Evolutionary conservation across 2,329 filamentous ascomycete genomes (phyloP).

Genomic region (Gnomoniopsis sp.): DNA sequence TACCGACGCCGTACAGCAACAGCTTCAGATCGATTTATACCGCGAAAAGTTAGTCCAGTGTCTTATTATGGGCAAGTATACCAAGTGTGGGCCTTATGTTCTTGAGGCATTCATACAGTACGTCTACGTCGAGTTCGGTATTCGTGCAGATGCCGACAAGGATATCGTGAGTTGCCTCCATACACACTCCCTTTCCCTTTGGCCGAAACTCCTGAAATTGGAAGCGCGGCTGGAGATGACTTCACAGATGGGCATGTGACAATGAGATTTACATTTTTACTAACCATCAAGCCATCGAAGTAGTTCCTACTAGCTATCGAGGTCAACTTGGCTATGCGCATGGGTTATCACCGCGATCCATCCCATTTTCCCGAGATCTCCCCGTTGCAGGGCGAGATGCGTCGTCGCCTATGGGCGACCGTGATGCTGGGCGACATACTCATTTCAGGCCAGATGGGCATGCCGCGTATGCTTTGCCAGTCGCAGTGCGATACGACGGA

Average conservation of each 20-base stretch:
- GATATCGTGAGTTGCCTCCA: no score
- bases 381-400: conserved; percentile 4
- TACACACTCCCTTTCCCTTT: no score
- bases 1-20: background rate
- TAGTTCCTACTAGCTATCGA: background rate
- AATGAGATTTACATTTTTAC: no score
- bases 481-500: conserved; percentile 8
- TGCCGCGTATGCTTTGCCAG: conserved; percentile 1
- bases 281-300: no score
- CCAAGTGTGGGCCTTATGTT: conserved; percentile 38
- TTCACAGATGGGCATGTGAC: no score
- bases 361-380: conserved; percentile 2
- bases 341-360: conserved; percentile 13
- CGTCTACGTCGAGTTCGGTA: conserved; percentile 29
- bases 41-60: conserved; percentile 34
- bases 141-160: conserved; percentile 27
- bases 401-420: conserved; percentile 7
- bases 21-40: conserved; percentile 14
- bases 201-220: no score
- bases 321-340: conserved; percentile 3
- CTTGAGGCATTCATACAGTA: conserved; percentile 36
- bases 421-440: conserved; percentile 2
- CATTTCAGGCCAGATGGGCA: conserved; percentile 6
- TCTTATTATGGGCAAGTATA: conserved; percentile 36
- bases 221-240: no score